Conservation (phyloP, 306 rosid species). For the Corylus avellana region DNA sequence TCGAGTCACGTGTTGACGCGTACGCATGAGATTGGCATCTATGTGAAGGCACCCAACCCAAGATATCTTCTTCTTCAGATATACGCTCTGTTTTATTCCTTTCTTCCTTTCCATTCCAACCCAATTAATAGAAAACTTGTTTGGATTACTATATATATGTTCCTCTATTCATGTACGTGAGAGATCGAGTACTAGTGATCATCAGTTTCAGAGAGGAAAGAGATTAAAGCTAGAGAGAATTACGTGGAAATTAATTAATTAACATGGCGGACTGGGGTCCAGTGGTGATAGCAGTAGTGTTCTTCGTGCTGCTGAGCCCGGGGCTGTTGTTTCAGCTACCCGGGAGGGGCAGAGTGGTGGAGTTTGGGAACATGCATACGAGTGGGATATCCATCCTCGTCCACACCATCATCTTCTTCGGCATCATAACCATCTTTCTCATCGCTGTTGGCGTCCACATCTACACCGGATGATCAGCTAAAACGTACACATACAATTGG, state of each 20-base stretch:
- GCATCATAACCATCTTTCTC: slow-evolving; percentile 64
- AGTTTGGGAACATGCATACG: slow-evolving; percentile 60
- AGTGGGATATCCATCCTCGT: slow-evolving; percentile 55
- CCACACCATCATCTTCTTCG: slow-evolving; percentile 67
- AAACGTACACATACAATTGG: too few relatives aligned
- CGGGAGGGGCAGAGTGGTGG: slow-evolving; percentile 50
- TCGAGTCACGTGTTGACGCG: not conserved
- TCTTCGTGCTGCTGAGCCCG: slow-evolving; percentile 63
- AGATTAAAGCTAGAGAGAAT: too few relatives aligned
- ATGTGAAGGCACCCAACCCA: slow-evolving; percentile 21
- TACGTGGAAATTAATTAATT: too few relatives aligned
- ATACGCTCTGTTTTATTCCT: slow-evolving; percentile 15
- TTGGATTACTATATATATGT: not conserved
- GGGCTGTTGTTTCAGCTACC: slow-evolving; percentile 67
- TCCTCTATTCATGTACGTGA: not conserved
- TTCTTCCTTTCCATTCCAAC: slow-evolving; percentile 19
- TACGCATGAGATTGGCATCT: not conserved
- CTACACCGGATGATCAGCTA: slow-evolving; percentile 37
- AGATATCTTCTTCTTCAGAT: slow-evolving; percentile 21
- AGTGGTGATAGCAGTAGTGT: slow-evolving; percentile 71
- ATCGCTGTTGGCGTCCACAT: slow-evolving; percentile 66
- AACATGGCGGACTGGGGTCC: slow-evolving; percentile 79
- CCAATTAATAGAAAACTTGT: not conserved
- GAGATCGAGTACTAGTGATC: not conserved
- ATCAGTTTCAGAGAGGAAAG: too few relatives aligned